Evolutionary conservation across 2,329 filamentous ascomycete genomes (phyloP), one percentile per base, ranked within the genome.

Genomic region (Pseudogymnoascus sp.): DNA sequence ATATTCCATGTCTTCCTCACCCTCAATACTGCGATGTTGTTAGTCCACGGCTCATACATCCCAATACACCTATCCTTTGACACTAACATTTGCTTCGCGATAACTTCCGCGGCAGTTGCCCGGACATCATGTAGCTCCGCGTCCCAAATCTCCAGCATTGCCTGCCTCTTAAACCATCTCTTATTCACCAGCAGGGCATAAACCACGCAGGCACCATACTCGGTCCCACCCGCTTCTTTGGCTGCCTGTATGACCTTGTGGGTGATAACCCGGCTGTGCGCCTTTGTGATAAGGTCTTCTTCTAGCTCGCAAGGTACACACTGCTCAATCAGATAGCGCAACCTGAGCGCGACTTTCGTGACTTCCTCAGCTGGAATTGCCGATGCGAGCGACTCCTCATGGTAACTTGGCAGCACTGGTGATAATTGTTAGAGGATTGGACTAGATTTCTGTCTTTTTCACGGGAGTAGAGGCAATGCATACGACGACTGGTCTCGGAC

Each of bases 261-360:
- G 0, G 92, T 97, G 72, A 99, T 91, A 74, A 99, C 81, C 52
- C 86, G 84, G 75, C 91, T 96, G 75, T 97, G 92, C 2, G 93
- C 86, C 60, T 82, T 82, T 3, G 89, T 95, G 71, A 99, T 81
- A 62, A 84, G 79, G 4, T 81, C 81, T 58, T 90, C 86, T 63
- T 95, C 88, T 40, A 99, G 81, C 75, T 99, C 95, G 78, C 91
- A 97, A 1, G 93, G 90, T 25, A 99, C 85, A 62, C 92, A 88
- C 73, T 92, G 85, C 75, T 96, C 92, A 70, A 99, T 87, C 69
- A 96, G 86, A 73, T 96, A 91, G 70, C 93, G 96, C 67, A 99
- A 81, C 63, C 92, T 90, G 14, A 99, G 83, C 25, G 93, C 93
- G 62, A 96, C 83, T 73, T 93, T 93, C 65, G 93, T 97, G 65